Evolutionary conservation across 164 flowering plant species (phyloP), one percentile per base, ranked within the genome.

Genomic region (Paratinospora sagittata): DNA sequence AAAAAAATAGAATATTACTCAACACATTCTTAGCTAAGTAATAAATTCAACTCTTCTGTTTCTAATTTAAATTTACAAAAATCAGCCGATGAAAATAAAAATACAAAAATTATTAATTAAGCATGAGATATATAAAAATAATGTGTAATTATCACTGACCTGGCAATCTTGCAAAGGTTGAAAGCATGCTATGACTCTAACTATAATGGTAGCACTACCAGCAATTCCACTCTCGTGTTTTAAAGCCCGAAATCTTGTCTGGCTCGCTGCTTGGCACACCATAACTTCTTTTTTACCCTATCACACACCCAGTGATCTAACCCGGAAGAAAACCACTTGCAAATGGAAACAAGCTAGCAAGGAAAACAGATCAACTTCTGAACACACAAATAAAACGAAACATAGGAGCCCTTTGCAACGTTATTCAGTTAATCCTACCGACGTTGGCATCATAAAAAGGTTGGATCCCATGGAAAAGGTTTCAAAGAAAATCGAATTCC

Each of bases 231-330:
- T 89, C 74, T 87, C 91, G 72, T 89, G 89, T 84, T 88, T 91
- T 86, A 86, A 84, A 55, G 97, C 87, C 79, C 89, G 85, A 75
- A 89, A 91, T 87, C 85, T 86, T 78, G 95, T 86, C 79, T 87
- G 88, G 57, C 89, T 74, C 24, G 97, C 92, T 82, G 91, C 87
- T 88, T 88, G 97, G 91, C 95, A 84, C 85, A 89, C 95, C 97
- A 91, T 91, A 82, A 88, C 95, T 89, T 75, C 92, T 74, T 69
- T 61, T 58, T 74, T 71, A 81, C 81, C 83, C 75, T 79, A n/a
- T 3, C 30, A 68, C 17, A 63, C 17, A 73, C 74, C 70, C 77
- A 13, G 23, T 58, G 24, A 63, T 23, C 34, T 23, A 34, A 49
- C 68, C 36, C 13, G 27, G 13, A 14, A 0, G 58, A 26, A 63